These are phyloP conservation scores for Penicillium janthinellum DNA, from an alignment of 2,329 filamentous ascomycete species.

Conservation along the genomic window DNA sequence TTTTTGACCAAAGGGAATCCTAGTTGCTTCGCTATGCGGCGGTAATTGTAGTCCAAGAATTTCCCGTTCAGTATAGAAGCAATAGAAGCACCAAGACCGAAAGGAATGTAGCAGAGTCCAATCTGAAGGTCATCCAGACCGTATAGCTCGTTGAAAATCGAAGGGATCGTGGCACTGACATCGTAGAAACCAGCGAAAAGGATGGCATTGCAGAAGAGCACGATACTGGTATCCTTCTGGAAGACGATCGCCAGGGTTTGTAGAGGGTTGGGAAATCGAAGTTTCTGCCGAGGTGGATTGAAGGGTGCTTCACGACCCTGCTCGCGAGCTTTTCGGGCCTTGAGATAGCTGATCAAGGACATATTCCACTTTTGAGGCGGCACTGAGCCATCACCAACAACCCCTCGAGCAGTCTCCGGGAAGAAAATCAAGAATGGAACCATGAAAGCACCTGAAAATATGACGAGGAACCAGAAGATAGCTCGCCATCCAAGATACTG, in stretches of 20 bases:
- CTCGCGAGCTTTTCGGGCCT: slow-evolving; percentile 28
- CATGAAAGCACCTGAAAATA: slow-evolving; percentile 46
- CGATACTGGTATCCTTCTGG: slow-evolving; percentile 39
- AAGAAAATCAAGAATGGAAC: slow-evolving; percentile 39
- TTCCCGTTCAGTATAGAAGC: slow-evolving; percentile 43
- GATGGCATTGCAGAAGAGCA: slow-evolving; percentile 43
- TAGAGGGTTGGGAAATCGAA: slow-evolving; percentile 43
- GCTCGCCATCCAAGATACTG: slow-evolving; percentile 44
- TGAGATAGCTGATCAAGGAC: slow-evolving; percentile 33
- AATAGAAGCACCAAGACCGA: slow-evolving; percentile 44
- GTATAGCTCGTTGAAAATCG: slow-evolving; percentile 41
- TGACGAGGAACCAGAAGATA: slow-evolving; percentile 54
- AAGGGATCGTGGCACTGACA: slow-evolving; percentile 43
- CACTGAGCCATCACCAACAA: slow-evolving; percentile 44
- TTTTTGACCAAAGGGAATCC: slow-evolving; percentile 38
- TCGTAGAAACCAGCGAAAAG: slow-evolving; percentile 47
- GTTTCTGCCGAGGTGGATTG: slow-evolving; percentile 21
- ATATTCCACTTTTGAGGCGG: slow-evolving; percentile 41
- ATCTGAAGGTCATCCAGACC: slow-evolving; percentile 45
- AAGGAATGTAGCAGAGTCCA: slow-evolving; percentile 48
- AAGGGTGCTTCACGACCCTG: slow-evolving; percentile 10
- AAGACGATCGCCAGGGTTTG: slow-evolving; percentile 38
- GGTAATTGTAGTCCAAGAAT: slow-evolving; percentile 50
- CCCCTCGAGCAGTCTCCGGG: slow-evolving; percentile 41
- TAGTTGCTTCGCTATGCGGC: slow-evolving; percentile 34